These are phyloP conservation scores for Colletotrichum sp. DNA, from an alignment of 2,329 filamentous ascomycete species.

Conservation along the genomic window DNA sequence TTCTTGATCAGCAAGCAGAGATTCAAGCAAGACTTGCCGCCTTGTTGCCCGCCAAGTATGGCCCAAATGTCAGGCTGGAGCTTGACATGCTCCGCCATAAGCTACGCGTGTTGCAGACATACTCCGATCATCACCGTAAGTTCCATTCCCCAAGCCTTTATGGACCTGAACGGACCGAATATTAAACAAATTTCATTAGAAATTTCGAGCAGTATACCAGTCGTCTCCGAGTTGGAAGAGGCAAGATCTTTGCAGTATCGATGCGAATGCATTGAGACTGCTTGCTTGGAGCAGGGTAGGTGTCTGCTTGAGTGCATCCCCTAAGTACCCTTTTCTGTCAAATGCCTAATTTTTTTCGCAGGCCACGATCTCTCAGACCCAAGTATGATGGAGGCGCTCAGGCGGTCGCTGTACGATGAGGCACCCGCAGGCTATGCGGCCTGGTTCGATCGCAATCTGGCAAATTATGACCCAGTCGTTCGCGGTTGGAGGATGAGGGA, in stretches of 20 bases:
- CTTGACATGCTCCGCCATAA: slow-evolving; percentile 62
- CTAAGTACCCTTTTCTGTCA: not conserved
- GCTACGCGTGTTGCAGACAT: slow-evolving; percentile 52
- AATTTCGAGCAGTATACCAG: slow-evolving; percentile 42
- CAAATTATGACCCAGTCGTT: slow-evolving; percentile 52
- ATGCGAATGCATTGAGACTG: slow-evolving; percentile 62
- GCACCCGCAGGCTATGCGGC: slow-evolving; percentile 52
- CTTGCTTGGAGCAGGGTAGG: slow-evolving; percentile 54
- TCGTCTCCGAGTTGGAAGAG: slow-evolving; percentile 61
- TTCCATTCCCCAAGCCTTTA: slow-evolving; percentile 21
- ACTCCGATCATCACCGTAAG: slow-evolving; percentile 56
- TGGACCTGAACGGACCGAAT: not conserved
- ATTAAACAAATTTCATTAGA: slow-evolving; percentile 30
- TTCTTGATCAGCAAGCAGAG: slow-evolving; percentile 58
- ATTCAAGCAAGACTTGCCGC: slow-evolving; percentile 56
- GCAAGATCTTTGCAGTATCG: slow-evolving; percentile 61
- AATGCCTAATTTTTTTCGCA: slow-evolving; percentile 26
- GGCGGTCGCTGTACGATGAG: slow-evolving; percentile 38
- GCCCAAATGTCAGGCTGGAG: slow-evolving; percentile 53
- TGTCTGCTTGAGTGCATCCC: not conserved
- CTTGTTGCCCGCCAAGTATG: slow-evolving; percentile 52
- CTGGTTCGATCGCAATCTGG: slow-evolving; percentile 60
- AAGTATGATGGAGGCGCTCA: slow-evolving; percentile 42
- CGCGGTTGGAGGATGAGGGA: slow-evolving; percentile 44
- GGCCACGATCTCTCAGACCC: slow-evolving; percentile 48